Percentiles rank a stretch among this genome's conserved stretches.
Conservation (phyloP, 2,329 filamentous ascomycete genomes). For the Ceratocystiopsis brevicomis region DNA sequence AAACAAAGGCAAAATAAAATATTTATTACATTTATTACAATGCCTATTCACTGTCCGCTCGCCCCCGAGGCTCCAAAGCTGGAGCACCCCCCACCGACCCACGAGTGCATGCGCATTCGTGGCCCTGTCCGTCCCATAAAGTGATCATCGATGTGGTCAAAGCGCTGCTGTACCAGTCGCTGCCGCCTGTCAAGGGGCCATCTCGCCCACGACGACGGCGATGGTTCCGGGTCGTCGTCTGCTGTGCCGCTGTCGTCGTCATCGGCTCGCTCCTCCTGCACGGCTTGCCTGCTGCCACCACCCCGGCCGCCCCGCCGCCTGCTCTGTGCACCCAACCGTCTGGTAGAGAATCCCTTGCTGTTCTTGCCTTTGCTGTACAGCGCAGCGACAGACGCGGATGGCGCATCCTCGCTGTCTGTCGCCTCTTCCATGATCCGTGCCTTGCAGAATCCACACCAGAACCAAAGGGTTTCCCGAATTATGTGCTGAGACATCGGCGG, state of each 20-base stretch:
- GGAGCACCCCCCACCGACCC: slow-evolving; percentile 23
- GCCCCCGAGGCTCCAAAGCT: too few relatives aligned
- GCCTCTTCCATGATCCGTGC: background rate
- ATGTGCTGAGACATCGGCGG: too few relatives aligned
- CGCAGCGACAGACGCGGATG: too few relatives aligned
- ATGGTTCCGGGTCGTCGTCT: background rate
- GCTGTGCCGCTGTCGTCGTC: background rate
- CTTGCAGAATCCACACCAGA: too few relatives aligned
- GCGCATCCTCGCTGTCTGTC: background rate
- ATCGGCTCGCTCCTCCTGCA: background rate
- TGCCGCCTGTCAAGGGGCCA: too few relatives aligned
- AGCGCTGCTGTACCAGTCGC: slow-evolving; percentile 22
- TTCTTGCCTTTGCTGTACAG: slow-evolving; percentile 20
- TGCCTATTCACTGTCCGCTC: too few relatives aligned
- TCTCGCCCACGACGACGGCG: too few relatives aligned
- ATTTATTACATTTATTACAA: too few relatives aligned
- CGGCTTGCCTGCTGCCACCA: background rate
- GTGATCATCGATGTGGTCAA: slow-evolving; percentile 45
- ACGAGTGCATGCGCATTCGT: slow-evolving; percentile 32
- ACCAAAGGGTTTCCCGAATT: too few relatives aligned
- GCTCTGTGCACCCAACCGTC: slow-evolving; percentile 23
- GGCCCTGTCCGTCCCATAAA: slow-evolving; percentile 31
- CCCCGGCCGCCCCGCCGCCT: background rate
- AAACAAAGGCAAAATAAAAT: too few relatives aligned
- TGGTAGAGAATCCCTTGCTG: slow-evolving; percentile 22